These are phyloP conservation scores for Achaetomium macrosporum DNA, from an alignment of 2,329 filamentous ascomycete genomes.

Conservation along the genomic window DNA sequence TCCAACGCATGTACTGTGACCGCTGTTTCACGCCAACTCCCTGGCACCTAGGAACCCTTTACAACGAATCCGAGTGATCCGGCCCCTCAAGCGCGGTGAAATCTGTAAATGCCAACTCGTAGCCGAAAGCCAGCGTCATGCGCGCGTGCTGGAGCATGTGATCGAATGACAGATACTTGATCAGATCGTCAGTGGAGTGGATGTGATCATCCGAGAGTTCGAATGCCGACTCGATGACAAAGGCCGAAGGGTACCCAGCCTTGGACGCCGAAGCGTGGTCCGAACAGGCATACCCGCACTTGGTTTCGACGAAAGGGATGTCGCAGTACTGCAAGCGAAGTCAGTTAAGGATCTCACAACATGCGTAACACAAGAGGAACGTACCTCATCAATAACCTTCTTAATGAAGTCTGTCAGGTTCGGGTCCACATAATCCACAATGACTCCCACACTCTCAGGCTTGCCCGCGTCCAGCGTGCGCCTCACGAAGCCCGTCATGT, in stretches of 20 bases:
- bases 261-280: slow-evolving; percentile 63
- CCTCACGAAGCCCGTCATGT: slow-evolving; percentile 90
- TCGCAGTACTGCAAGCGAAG: slow-evolving; percentile 61
- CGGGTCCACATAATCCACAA: slow-evolving; percentile 83
- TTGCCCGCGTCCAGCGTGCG: slow-evolving; percentile 76
- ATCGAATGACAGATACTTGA: slow-evolving; percentile 61
- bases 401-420: slow-evolving; percentile 87
- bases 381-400: slow-evolving; percentile 65
- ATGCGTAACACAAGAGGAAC: slow-evolving; percentile 13
- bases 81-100: slow-evolving; percentile 29
- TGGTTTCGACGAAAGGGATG: slow-evolving; percentile 51
- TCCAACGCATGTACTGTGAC: not conserved
- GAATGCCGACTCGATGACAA: slow-evolving; percentile 58
- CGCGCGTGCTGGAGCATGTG: slow-evolving; percentile 61
- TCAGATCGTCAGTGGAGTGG: slow-evolving; percentile 65
- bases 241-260: slow-evolving; percentile 59
- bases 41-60: slow-evolving; percentile 20
- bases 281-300: slow-evolving; percentile 56
- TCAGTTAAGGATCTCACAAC: too few relatives aligned
- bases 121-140: slow-evolving; percentile 42
- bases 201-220: slow-evolving; percentile 62
- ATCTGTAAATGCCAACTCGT: slow-evolving; percentile 39
- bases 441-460: slow-evolving; percentile 82
- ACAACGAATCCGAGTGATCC: slow-evolving; percentile 15
- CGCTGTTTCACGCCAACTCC: not conserved